These are phyloP conservation scores for Lobosporangium transversale DNA, from an alignment of 192 early-diverging fungal genomes.

Conservation along the genomic window DNA sequence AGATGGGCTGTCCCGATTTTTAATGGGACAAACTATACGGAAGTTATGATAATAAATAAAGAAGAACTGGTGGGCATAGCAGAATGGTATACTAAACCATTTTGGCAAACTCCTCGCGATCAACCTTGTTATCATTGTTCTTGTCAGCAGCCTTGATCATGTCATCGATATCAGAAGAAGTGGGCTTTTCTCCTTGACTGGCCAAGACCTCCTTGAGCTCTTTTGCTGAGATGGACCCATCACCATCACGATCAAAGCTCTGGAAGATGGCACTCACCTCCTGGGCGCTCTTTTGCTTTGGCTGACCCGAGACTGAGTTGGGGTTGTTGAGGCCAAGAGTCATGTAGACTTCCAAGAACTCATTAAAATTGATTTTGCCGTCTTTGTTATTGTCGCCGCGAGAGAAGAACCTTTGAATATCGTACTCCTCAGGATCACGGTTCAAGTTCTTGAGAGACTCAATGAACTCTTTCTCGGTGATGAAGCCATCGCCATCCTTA, in stretches of 20 bases:
- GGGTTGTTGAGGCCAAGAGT: constrained; percentile 4
- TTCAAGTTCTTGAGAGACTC: constrained; percentile 53
- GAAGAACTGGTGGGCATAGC: not conserved
- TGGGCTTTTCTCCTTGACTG: constrained; percentile 71
- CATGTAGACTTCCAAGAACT: constrained; percentile 65
- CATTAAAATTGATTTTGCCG: constrained; percentile 71
- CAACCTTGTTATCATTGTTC: constrained; percentile 73
- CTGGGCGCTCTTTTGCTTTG: constrained; percentile 16
- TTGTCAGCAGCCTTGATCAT: constrained; percentile 85
- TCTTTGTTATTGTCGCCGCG: constrained; percentile 76
- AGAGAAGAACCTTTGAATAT: constrained; percentile 75
- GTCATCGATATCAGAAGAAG: constrained; percentile 76
- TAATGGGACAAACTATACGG: too few species aligned
- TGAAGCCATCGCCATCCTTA: constrained; percentile 49
- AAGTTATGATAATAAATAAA: not conserved
- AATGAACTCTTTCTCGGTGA: constrained; percentile 47
- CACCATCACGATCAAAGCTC: constrained; percentile 64
- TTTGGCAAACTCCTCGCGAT: constrained; percentile 64
- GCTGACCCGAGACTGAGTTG: not conserved
- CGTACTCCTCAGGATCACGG: constrained; percentile 70
- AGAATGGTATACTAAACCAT: constrained; percentile 50
- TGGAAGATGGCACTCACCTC: constrained; percentile 48
- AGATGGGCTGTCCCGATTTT: too few species aligned
- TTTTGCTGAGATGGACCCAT: constrained; percentile 57
- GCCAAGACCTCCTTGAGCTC: constrained; percentile 58